Conservation (phyloP, 2,329 filamentous ascomycete genomes). For the Aspergillus fischeri region DNA sequence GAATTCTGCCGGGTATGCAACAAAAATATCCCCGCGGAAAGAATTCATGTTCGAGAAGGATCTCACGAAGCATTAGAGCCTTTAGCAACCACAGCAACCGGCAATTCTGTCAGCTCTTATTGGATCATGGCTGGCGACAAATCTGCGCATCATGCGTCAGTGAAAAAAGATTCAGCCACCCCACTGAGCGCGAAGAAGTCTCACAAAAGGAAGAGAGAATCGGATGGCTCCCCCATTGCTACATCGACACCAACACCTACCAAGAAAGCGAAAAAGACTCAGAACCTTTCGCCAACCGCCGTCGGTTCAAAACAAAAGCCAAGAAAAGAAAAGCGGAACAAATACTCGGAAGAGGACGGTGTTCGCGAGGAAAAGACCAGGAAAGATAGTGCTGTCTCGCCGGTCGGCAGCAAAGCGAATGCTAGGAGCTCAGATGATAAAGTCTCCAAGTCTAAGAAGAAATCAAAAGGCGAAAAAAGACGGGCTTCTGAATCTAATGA, state of each 20-base stretch:
- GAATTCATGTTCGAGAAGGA: conserved; percentile 15
- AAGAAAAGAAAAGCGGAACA: conserved; percentile 23
- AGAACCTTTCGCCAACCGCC: conserved; percentile 14
- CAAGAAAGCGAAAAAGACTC: conserved; percentile 36
- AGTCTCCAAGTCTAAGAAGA: conserved; percentile 21
- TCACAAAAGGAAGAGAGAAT: conserved; percentile 33
- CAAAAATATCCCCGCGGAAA: conserved; percentile 24
- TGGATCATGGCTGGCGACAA: conserved; percentile 44
- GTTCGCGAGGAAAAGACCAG: conserved; percentile 27
- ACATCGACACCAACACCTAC: conserved; percentile 27
- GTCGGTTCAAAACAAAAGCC: conserved; percentile 28
- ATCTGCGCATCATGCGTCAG: conserved; percentile 46
- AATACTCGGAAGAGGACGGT: conserved; percentile 22
- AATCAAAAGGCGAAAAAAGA: conserved; percentile 37
- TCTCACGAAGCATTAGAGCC: background rate
- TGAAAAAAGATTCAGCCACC: conserved; percentile 19
- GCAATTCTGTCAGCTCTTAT: conserved; percentile 19
- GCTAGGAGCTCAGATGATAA: conserved; percentile 20
- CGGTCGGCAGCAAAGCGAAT: conserved; percentile 22
- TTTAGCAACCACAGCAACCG: background rate
- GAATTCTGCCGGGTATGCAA: conserved; percentile 14
- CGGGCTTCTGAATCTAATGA: conserved; percentile 21
- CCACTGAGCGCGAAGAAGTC: conserved; percentile 21
- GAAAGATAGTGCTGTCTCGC: conserved; percentile 27
- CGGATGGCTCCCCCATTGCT: conserved; percentile 20